Percentiles rank a stretch among this genome's conserved stretches.
Evolutionary conservation across 2,329 filamentous ascomycete genomes (phyloP).

Genomic region (Epichloe typhina): DNA sequence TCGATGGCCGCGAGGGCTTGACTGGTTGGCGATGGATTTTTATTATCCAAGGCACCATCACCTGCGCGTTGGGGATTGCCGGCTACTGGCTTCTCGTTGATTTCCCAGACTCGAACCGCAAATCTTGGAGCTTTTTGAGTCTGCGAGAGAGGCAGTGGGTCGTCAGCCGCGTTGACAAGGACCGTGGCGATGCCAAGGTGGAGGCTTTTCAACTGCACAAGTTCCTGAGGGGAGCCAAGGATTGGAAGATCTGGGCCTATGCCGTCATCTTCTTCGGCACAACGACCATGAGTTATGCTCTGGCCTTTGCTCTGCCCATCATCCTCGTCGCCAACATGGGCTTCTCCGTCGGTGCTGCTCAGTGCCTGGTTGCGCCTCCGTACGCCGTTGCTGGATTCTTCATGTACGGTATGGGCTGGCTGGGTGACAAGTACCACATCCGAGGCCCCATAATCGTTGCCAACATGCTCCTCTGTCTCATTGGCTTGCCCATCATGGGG

Average conservation of each 20-base stretch:
- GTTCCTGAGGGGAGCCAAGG: constrained; percentile 33
- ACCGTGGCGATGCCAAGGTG: constrained; percentile 42
- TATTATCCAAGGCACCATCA: constrained; percentile 40
- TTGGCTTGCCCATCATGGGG: constrained; percentile 62
- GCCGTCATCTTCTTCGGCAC: constrained; percentile 49
- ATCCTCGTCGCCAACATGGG: constrained; percentile 52
- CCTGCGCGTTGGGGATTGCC: constrained; percentile 34
- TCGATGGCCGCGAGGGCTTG: constrained; percentile 40
- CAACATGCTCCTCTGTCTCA: constrained; percentile 52
- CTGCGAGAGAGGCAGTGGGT: constrained; percentile 38
- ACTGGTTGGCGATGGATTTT: constrained; percentile 58
- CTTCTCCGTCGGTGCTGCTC: constrained; percentile 48
- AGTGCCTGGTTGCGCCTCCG: constrained; percentile 60
- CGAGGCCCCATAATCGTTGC: constrained; percentile 53
- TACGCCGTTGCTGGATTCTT: constrained; percentile 52
- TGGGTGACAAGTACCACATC: constrained; percentile 52
- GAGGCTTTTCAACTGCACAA: constrained; percentile 36
- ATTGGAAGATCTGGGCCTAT: constrained; percentile 50
- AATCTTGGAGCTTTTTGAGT: constrained; percentile 39
- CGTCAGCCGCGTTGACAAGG: constrained; percentile 38
- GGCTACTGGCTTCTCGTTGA: constrained; percentile 49
- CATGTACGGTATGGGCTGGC: constrained; percentile 46
- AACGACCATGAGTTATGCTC: constrained; percentile 60
- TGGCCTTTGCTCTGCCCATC: constrained; percentile 69
- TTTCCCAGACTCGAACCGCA: constrained; percentile 45